phyloP scores from a whole-genome alignment of 257 asterid genomes.

The Solanum paucissectum region DNA sequence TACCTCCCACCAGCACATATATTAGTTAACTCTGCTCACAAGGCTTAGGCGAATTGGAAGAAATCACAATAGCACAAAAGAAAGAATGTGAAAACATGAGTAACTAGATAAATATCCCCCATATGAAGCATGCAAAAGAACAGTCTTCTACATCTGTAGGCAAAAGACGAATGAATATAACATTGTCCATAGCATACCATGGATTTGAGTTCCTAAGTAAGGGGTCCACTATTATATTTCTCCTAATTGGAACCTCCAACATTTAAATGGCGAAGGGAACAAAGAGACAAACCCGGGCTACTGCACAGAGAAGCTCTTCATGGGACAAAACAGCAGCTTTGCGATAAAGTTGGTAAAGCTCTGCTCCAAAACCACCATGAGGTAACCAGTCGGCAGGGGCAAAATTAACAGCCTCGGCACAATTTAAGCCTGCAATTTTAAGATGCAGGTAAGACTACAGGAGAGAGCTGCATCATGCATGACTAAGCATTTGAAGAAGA shows the following conservation, averaged over 20 bases:
- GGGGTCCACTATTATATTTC: background rate
- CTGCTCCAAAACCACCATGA: slow-evolving; percentile 95
- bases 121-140: background rate
- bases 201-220: background rate
- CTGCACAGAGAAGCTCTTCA: slow-evolving; percentile 86
- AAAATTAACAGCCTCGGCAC: slow-evolving; percentile 99
- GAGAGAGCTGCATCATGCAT: background rate
- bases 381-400: slow-evolving; percentile 99
- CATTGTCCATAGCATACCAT: background rate
- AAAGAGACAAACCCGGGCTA: slow-evolving; percentile 52
- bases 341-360: slow-evolving; percentile 72
- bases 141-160: background rate
- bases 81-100: background rate
- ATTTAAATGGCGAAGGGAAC: slow-evolving; percentile 3
- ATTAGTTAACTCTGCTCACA: background rate
- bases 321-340: slow-evolving; percentile 90
- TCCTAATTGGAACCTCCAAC: background rate
- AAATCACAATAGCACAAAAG: background rate
- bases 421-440: slow-evolving; percentile 63
- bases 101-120: background rate
- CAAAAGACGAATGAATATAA: background rate
- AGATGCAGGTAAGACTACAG: slow-evolving; percentile 11
- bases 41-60: background rate
- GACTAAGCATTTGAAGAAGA: background rate
- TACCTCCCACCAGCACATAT: background rate